Evolutionary conservation across 2,329 filamentous ascomycete species (phyloP).

Genomic region (Karstenula rhodostoma): DNA sequence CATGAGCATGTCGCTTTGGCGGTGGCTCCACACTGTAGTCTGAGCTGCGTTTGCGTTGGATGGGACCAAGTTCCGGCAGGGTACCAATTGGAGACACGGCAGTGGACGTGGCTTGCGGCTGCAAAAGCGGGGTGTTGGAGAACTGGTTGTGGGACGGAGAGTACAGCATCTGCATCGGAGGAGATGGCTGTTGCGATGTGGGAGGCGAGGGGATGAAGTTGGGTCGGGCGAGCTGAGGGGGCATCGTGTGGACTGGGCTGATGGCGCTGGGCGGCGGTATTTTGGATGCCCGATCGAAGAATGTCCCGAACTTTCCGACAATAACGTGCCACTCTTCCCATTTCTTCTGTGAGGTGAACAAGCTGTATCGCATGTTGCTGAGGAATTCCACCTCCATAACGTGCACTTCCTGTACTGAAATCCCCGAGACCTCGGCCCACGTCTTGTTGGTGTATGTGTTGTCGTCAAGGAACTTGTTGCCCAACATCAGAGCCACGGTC

Average conservation of each 20-base stretch:
- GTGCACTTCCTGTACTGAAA: constrained; percentile 93
- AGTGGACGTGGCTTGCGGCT: constrained; percentile 52
- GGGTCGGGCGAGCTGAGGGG: constrained; percentile 49
- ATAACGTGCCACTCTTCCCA: constrained; percentile 90
- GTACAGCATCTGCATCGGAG: constrained; percentile 53
- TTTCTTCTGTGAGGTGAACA: constrained; percentile 83
- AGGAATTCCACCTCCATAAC: constrained; percentile 99
- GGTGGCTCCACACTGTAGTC: constrained; percentile 65
- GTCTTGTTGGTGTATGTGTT: constrained; percentile 99
- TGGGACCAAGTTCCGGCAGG: constrained; percentile 53
- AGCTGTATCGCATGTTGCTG: constrained; percentile 95
- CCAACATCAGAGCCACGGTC: constrained; percentile 95
- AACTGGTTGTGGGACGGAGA: constrained; percentile 54
- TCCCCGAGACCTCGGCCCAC: constrained; percentile 96
- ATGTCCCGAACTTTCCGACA: constrained; percentile 81
- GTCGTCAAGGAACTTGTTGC: constrained; percentile 98
- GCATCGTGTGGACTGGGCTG: constrained; percentile 43
- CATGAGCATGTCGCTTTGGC: constrained; percentile 59
- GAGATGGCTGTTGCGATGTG: constrained; percentile 59
- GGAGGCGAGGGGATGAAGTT: constrained; percentile 61
- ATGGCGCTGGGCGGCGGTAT: constrained; percentile 52
- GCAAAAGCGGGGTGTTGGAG: constrained; percentile 50
- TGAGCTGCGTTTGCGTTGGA: constrained; percentile 65
- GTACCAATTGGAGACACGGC: constrained; percentile 54
- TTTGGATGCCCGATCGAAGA: constrained; percentile 75